phyloP scores from a whole-genome alignment of 2,329 filamentous ascomycete species.

The Cyclaneusma minus region DNA sequence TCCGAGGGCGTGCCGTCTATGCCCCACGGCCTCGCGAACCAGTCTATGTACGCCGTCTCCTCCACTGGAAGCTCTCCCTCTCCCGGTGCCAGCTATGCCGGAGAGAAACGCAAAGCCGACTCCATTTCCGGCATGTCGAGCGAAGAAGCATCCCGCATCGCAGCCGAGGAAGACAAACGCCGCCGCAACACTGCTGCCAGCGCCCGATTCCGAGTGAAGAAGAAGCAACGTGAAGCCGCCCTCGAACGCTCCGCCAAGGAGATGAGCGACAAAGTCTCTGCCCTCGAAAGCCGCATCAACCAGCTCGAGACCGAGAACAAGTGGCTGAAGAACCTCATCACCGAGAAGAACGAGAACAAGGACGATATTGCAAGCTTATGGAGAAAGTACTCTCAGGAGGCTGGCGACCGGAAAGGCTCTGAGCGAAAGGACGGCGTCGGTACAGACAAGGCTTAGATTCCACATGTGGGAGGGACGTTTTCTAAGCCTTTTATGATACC shows the following conservation, averaged over 20 bases:
- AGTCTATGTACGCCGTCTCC: constrained; percentile 7
- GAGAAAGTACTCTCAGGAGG: constrained; percentile 22
- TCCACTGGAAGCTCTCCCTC: constrained; percentile 8
- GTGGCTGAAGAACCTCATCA: constrained; percentile 66
- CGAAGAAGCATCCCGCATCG: constrained; percentile 58
- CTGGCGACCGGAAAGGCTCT: constrained; percentile 13
- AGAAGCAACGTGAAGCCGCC: constrained; percentile 86
- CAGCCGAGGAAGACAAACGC: constrained; percentile 81
- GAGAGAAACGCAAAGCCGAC: constrained; percentile 17
- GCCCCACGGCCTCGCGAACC: constrained; percentile 9
- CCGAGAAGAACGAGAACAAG: constrained; percentile 55
- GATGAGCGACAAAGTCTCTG: constrained; percentile 62
- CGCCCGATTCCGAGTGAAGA: constrained; percentile 83
- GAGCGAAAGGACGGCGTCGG: constrained; percentile 18
- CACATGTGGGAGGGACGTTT: too few species aligned
- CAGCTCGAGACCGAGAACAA: constrained; percentile 75
- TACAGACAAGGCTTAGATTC: constrained; percentile 9
- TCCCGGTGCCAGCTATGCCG: constrained; percentile 1
- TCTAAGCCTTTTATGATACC: too few species aligned
- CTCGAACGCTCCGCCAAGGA: constrained; percentile 72
- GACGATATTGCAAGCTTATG: constrained; percentile 24
- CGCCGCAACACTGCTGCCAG: constrained; percentile 79
- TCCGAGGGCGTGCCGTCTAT: constrained; percentile 5
- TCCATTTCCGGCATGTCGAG: constrained; percentile 27
- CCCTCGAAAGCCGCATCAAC: constrained; percentile 56